Conservation (phyloP, 352 stramenopile genomes). For the Globisporangium barbulae region DNA sequence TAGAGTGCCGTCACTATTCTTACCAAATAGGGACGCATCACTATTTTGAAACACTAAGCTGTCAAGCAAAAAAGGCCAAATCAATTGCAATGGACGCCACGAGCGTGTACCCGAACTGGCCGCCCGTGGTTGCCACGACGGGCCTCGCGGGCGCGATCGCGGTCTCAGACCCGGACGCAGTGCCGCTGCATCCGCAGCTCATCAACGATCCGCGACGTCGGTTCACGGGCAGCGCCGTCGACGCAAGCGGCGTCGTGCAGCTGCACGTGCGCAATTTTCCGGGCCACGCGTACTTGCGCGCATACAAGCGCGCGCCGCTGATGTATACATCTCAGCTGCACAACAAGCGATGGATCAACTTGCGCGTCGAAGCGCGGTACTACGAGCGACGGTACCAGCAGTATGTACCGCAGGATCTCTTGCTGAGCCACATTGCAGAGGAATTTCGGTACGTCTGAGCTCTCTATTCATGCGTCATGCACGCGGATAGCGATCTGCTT, state of each 20-base stretch:
- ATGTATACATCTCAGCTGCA: background rate
- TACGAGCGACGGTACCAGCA: constrained; percentile 38
- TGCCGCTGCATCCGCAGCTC: constrained; percentile 43
- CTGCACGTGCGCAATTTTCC: constrained; percentile 51
- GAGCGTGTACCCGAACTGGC: constrained; percentile 47
- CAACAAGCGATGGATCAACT: background rate
- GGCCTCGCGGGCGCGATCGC: constrained; percentile 53
- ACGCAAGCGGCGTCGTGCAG: constrained; percentile 43
- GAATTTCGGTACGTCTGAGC: constrained; percentile 29
- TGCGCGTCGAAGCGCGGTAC: constrained; percentile 19
- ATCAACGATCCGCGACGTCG: constrained; percentile 52
- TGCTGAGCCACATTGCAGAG: constrained; percentile 30
- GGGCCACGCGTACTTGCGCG: constrained; percentile 51
- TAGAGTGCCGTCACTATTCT: background rate
- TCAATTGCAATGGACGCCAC: constrained; percentile 52
- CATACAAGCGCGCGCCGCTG: constrained; percentile 40
- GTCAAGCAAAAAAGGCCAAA: background rate
- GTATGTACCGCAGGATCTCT: constrained; percentile 48
- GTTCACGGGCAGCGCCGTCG: constrained; percentile 33
- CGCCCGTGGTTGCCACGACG: constrained; percentile 41
- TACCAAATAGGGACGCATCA: background rate
- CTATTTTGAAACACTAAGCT: background rate
- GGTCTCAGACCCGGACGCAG: constrained; percentile 35
- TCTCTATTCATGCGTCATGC: background rate
- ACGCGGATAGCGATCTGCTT: too few relatives aligned